These are phyloP conservation scores for Casuarina equisetifolia DNA, from an alignment of 306 rosid species.

Conservation along the genomic window DNA sequence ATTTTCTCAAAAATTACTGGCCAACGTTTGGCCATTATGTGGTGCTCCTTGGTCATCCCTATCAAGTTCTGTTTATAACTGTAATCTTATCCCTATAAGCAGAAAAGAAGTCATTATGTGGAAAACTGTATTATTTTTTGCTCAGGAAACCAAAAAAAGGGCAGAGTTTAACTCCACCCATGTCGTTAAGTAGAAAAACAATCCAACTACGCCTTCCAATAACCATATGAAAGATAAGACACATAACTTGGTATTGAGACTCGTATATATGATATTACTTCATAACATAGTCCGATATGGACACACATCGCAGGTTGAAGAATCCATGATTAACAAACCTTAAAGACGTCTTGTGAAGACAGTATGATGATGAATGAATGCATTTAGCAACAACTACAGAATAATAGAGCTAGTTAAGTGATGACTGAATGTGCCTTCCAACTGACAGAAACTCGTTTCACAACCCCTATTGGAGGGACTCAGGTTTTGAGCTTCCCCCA, in stretches of 20 bases:
- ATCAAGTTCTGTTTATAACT: neutral
- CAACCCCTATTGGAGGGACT: conserved; percentile 50
- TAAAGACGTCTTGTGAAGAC: conserved; percentile 28
- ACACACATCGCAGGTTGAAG: conserved; percentile 36
- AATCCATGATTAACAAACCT: conserved; percentile 35
- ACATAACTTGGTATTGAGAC: conserved; percentile 31
- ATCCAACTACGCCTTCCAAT: conserved; percentile 41
- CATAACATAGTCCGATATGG: conserved; percentile 39
- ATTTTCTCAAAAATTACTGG: no score
- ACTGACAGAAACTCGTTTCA: conserved; percentile 7
- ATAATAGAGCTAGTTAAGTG: conserved; percentile 13
- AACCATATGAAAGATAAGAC: conserved; percentile 38
- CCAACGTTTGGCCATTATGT: no score
- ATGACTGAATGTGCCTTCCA: conserved; percentile 20
- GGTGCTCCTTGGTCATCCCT: neutral
- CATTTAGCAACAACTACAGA: conserved; percentile 24
- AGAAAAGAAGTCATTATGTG: neutral
- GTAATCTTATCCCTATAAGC: neutral
- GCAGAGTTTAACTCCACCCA: conserved; percentile 29
- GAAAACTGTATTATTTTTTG: conserved; percentile 19
- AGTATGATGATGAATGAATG: conserved; percentile 40
- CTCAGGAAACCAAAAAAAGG: conserved; percentile 28
- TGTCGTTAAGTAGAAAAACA: conserved; percentile 30
- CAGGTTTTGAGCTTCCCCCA: conserved; percentile 56
- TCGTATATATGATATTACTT: conserved; percentile 34